Percentiles rank a stretch among this genome's conserved stretches.
Conservation (phyloP, 1,139 yeast species). For the Magnusiomyces ingens region DNA sequence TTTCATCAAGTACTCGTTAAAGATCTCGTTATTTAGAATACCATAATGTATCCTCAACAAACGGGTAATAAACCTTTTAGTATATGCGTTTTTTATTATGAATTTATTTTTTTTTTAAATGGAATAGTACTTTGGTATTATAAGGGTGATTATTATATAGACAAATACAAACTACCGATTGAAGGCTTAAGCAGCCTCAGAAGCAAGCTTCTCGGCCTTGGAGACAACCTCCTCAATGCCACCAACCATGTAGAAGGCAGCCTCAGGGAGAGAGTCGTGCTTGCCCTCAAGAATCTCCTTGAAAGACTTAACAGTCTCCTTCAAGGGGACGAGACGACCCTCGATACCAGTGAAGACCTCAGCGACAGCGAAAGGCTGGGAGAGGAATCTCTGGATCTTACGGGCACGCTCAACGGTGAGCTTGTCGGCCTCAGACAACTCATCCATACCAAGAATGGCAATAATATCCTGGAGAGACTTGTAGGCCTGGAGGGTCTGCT, state of each 20-base stretch:
- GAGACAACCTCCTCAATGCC: slow-evolving; percentile 97
- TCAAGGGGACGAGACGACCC: slow-evolving; percentile 95
- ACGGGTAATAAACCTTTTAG: background rate
- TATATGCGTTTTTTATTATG: background rate
- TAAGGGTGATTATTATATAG: background rate
- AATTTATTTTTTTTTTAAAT: background rate
- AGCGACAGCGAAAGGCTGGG: slow-evolving; percentile 99
- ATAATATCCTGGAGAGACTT: slow-evolving; percentile 99
- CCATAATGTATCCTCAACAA: no score
- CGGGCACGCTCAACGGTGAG: slow-evolving; percentile 99
- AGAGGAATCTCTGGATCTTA: slow-evolving; percentile 99
- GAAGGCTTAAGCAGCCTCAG: slow-evolving; percentile 41
- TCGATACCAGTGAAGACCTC: slow-evolving; percentile 99
- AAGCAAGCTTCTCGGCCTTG: slow-evolving; percentile 97
- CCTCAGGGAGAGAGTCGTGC: slow-evolving; percentile 98
- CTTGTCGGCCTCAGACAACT: slow-evolving; percentile 96
- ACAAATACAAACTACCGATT: background rate
- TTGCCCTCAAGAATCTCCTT: slow-evolving; percentile 97
- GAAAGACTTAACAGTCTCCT: slow-evolving; percentile 92
- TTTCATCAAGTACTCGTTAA: no score
- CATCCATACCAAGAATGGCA: slow-evolving; percentile 99
- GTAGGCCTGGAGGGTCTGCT: slow-evolving; percentile 98
- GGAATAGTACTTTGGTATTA: background rate
- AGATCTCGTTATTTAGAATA: background rate
- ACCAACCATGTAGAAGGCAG: slow-evolving; percentile 99